phyloP scores from a whole-genome alignment of 2,329 filamentous ascomycete genomes.

The Trichoderma sp. region DNA sequence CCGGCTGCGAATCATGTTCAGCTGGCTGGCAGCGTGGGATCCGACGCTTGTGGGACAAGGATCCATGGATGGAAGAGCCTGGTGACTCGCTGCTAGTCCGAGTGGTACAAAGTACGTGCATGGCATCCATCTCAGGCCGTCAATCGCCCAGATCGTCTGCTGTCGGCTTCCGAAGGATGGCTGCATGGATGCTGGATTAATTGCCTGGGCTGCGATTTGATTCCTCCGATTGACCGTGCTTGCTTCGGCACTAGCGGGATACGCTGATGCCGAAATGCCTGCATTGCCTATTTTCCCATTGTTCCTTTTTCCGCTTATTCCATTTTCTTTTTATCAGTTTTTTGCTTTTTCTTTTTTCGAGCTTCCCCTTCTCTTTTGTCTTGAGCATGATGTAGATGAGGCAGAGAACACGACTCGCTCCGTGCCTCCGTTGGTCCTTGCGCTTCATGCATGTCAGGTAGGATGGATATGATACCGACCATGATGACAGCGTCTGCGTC shows the following conservation, averaged over 20 bases:
- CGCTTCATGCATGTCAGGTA: slow-evolving; percentile 1
- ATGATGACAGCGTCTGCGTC: not conserved
- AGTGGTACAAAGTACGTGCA: slow-evolving; percentile 1
- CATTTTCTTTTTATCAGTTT: not conserved
- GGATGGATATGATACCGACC: not conserved
- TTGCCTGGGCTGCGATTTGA: not conserved
- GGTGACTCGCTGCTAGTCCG: not conserved
- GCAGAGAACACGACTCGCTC: not conserved
- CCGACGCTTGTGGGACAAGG: slow-evolving; percentile 3
- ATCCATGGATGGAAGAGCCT: not conserved
- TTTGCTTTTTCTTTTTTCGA: not conserved
- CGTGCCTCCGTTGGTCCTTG: not conserved
- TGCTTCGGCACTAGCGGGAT: slow-evolving; percentile 7
- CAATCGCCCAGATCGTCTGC: not conserved
- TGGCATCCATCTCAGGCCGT: not conserved
- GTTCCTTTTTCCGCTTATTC: not conserved
- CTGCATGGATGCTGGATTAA: not conserved
- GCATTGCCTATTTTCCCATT: not conserved
- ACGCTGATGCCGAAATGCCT: not conserved
- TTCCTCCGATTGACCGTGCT: not conserved
- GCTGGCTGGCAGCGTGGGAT: not conserved
- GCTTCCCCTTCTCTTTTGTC: not conserved
- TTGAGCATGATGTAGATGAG: slow-evolving; percentile 2
- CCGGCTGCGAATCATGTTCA: not conserved
- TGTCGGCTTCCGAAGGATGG: slow-evolving; percentile 8